A percentile compares a stretch with the other conserved stretches of the same genome.
These are phyloP conservation scores for Fraxinus platypoda DNA, from an alignment of 305 asterid species.

Conservation along the genomic window DNA sequence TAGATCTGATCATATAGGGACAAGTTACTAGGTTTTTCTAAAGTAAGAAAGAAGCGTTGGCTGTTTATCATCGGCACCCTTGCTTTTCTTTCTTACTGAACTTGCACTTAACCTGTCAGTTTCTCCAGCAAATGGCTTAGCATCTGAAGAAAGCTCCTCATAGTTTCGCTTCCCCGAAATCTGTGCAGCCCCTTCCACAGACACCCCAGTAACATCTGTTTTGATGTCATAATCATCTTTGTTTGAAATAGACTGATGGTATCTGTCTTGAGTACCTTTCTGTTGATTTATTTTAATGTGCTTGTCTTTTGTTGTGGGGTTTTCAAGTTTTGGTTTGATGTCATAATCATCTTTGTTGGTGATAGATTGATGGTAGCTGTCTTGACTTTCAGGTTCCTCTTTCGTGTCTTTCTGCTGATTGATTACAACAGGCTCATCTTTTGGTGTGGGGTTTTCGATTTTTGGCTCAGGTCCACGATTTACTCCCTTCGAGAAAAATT, in stretches of 20 bases:
- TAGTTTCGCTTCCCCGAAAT: conserved; percentile 38
- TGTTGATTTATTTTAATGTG: conserved; percentile 15
- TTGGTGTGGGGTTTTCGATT: conserved; percentile 26
- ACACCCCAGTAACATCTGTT: conserved; percentile 8
- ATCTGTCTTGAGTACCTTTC: conserved; percentile 26
- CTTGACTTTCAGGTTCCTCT: conserved; percentile 35
- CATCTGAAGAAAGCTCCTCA: conserved; percentile 32
- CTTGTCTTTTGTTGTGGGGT: conserved; percentile 11
- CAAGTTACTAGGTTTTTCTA: conserved; percentile 43
- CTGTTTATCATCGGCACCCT: conserved; percentile 50
- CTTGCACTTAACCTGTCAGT: conserved; percentile 21
- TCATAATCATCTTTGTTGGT: conserved; percentile 4
- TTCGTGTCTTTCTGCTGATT: conserved; percentile 31
- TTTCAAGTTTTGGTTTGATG: conserved; percentile 8
- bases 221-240: conserved; percentile 25
- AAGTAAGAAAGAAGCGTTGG: conserved; percentile 75
- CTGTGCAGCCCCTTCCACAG: conserved; percentile 17
- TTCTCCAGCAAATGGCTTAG: conserved; percentile 29
- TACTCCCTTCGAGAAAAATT: conserved; percentile 66
- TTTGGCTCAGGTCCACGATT: conserved; percentile 26
- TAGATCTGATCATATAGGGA: neutral
- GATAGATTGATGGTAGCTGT: neutral
- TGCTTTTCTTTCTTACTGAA: conserved; percentile 49
- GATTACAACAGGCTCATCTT: conserved; percentile 34
- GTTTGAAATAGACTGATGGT: conserved; percentile 7